A percentile compares a stretch with the other conserved stretches of the same genome.
Evolutionary conservation across 495 filamentous ascomycete genomes (phyloP).

Genomic region (Xylaria flabelliformis): DNA sequence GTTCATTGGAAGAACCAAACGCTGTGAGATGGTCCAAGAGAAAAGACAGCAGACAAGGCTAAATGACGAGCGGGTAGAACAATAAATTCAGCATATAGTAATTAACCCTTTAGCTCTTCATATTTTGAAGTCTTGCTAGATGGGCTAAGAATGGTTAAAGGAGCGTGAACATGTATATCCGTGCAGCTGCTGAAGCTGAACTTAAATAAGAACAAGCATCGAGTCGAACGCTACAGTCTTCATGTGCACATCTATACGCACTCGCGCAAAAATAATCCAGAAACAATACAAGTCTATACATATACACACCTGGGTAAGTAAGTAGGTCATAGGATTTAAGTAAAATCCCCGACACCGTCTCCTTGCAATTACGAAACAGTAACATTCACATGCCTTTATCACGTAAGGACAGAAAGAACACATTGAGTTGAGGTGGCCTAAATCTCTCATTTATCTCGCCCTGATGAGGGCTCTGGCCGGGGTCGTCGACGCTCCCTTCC

Average conservation of each 20-base stretch:
- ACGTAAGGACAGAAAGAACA: constrained; percentile 10
- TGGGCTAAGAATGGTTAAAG: not conserved
- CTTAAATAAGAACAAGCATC: too few species aligned
- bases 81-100: not conserved
- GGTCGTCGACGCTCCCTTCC: constrained; percentile 33
- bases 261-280: too few species aligned
- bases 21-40: not conserved
- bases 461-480: constrained; percentile 50
- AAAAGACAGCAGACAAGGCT: not conserved
- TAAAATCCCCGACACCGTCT: not conserved
- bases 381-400: constrained; percentile 7
- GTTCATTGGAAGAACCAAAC: not conserved
- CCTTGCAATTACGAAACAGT: not conserved
- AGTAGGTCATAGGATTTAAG: not conserved
- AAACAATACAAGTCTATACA: not conserved
- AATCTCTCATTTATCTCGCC: constrained; percentile 52
- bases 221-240: too few species aligned
- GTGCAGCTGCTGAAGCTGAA: too few species aligned
- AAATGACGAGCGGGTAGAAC: not conserved
- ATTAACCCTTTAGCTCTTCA: not conserved
- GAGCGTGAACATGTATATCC: too few species aligned
- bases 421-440: constrained; percentile 52
- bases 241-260: too few species aligned
- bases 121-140: not conserved
- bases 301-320: not conserved